Conservation (phyloP, 2,329 filamentous ascomycete genomes). For the Colletotrichum sp. region DNA sequence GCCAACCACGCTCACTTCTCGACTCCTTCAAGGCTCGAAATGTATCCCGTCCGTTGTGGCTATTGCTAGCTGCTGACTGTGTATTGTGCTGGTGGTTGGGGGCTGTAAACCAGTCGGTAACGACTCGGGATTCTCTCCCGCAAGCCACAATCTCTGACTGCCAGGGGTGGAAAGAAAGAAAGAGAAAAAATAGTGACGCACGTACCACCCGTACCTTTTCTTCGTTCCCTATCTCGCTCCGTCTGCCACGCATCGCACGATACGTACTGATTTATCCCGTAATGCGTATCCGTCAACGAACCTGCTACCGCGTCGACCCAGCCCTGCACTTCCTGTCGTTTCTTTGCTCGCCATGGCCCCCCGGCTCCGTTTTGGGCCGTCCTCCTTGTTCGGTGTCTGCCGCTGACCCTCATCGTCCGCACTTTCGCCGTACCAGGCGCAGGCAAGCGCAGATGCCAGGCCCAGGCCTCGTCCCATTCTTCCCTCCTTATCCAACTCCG, state of each 20-base stretch:
- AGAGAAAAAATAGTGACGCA: neutral
- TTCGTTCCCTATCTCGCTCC: neutral
- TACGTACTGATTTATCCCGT: neutral
- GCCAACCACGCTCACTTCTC: neutral
- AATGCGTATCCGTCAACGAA: neutral
- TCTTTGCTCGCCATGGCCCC: neutral
- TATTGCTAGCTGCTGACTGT: neutral
- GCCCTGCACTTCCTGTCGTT: neutral
- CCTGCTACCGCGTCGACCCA: neutral
- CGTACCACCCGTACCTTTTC: constrained; percentile 10
- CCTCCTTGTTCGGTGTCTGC: constrained; percentile 9
- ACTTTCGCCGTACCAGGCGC: neutral
- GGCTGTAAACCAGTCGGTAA: neutral
- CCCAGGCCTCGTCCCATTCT: constrained; percentile 3
- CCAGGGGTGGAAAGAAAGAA: neutral
- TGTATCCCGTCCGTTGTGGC: neutral
- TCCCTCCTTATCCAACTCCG: constrained; percentile 14
- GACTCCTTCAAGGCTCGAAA: neutral
- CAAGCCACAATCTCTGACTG: neutral
- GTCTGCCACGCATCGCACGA: neutral
- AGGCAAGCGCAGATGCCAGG: neutral
- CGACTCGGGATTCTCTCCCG: constrained; percentile 13
- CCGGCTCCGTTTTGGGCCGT: constrained; percentile 4
- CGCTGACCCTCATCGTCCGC: constrained; percentile 10
- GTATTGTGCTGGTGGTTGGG: neutral